These are phyloP conservation scores for Oryza glumipatula DNA, from an alignment of 176 grass and related monocot genomes.

Conservation along the genomic window DNA sequence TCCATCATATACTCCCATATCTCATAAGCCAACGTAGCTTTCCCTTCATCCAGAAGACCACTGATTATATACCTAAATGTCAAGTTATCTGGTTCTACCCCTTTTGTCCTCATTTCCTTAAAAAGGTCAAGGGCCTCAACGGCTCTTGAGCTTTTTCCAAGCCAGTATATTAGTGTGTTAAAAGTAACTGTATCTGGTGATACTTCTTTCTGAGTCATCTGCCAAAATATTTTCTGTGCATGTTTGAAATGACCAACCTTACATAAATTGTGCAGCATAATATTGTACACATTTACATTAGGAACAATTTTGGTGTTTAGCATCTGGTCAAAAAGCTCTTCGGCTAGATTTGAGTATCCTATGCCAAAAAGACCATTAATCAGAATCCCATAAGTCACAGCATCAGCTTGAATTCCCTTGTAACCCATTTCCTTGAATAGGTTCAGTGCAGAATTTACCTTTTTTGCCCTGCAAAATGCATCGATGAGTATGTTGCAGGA, in stretches of 20 bases:
- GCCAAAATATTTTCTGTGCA: conserved; percentile 53
- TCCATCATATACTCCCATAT: conserved; percentile 79
- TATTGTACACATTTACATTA: conserved; percentile 69
- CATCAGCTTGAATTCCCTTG: conserved; percentile 72
- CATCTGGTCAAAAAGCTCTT: conserved; percentile 77
- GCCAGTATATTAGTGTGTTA: conserved; percentile 64
- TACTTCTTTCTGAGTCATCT: conserved; percentile 58
- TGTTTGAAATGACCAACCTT: conserved; percentile 53
- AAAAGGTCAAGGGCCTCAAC: conserved; percentile 65
- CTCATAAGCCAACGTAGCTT: conserved; percentile 55
- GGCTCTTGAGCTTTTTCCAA: conserved; percentile 56
- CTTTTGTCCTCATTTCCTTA: conserved; percentile 57
- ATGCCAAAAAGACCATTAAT: conserved; percentile 68
- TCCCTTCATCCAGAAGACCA: conserved; percentile 68
- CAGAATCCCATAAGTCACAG: conserved; percentile 72
- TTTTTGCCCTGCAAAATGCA: conserved; percentile 73
- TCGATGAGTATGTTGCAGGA: conserved; percentile 80
- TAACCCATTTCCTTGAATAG: conserved; percentile 73
- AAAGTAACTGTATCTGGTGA: conserved; percentile 66
- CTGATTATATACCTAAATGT: conserved; percentile 71
- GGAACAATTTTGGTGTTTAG: conserved; percentile 51
- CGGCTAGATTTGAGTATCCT: conserved; percentile 56
- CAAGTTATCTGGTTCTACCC: conserved; percentile 61
- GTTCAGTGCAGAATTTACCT: conserved; percentile 56
- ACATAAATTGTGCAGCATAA: conserved; percentile 71